Evolutionary conservation across 2,329 filamentous ascomycete genomes (phyloP).

Genomic region (Hypoxylon sp.): DNA sequence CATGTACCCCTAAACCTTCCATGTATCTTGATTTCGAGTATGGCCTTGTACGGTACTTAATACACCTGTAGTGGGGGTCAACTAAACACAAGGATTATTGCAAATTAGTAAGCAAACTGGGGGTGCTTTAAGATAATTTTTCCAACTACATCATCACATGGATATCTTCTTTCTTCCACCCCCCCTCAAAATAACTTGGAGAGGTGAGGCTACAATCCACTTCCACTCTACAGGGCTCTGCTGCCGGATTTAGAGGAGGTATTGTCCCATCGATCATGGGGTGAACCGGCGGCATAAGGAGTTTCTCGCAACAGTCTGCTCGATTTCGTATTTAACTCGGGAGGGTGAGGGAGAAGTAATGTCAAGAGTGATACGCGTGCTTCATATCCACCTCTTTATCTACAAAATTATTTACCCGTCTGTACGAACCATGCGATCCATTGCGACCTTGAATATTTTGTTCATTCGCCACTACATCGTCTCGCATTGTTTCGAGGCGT

Average conservation of each 20-base stretch:
- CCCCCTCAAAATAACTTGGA: not conserved
- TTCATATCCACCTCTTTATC: conserved; percentile 6
- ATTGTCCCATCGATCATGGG: conserved; percentile 28
- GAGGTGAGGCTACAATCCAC: not conserved
- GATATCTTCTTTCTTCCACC: not conserved
- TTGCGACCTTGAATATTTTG: conserved; percentile 5
- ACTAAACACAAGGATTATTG: conserved; percentile 14
- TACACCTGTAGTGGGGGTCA: no score
- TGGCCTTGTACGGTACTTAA: no score
- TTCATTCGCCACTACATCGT: conserved; percentile 13
- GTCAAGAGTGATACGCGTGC: conserved; percentile 15
- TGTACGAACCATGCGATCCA: conserved; percentile 35
- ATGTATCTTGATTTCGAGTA: not conserved
- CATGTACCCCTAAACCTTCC: conserved; percentile 5
- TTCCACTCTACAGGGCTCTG: not conserved
- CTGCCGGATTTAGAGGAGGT: not conserved
- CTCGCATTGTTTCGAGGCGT: not conserved
- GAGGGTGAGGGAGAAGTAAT: not conserved
- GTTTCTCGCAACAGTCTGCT: conserved; percentile 12
- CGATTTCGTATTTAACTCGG: conserved; percentile 7
- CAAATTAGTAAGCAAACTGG: conserved; percentile 1
- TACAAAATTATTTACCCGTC: conserved; percentile 4
- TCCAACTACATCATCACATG: conserved; percentile 14
- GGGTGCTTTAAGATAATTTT: not conserved
- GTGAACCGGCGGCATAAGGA: conserved; percentile 21